A percentile compares a stretch with the other conserved stretches of the same genome.
Conservation (phyloP, 495 filamentous ascomycete genomes). For the Penicillium mononematosum region DNA sequence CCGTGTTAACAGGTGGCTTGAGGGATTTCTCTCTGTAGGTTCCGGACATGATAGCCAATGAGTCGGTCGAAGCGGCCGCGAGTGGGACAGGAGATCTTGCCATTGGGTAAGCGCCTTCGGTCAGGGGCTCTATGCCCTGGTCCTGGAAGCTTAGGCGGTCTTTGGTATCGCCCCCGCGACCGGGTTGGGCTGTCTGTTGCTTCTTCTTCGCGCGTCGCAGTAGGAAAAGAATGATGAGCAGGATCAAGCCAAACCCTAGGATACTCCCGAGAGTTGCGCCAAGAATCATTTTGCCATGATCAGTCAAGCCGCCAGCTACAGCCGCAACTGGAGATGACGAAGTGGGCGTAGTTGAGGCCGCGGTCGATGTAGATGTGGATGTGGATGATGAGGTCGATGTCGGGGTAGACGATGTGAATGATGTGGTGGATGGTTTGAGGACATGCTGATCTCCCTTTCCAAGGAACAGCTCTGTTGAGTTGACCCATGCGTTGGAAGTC, state of each 20-base stretch:
- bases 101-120: constrained; percentile 46
- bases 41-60: constrained; percentile 46
- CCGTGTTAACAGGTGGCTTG: constrained; percentile 27
- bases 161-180: constrained; percentile 53
- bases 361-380: constrained; percentile 36
- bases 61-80: constrained; percentile 49
- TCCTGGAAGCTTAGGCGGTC: constrained; percentile 64
- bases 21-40: constrained; percentile 40
- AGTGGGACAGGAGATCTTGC: constrained; percentile 40
- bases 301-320: constrained; percentile 33
- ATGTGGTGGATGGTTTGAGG: constrained; percentile 38
- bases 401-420: constrained; percentile 38
- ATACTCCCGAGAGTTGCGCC: constrained; percentile 78
- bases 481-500: constrained; percentile 74
- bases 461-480: constrained; percentile 65
- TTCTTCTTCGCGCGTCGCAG: constrained; percentile 61
- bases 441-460: constrained; percentile 41
- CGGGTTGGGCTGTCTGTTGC: constrained; percentile 48
- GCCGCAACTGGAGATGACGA: constrained; percentile 37
- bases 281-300: constrained; percentile 57
- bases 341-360: constrained; percentile 31
- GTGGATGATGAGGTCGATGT: constrained; percentile 44
- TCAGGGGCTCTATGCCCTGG: constrained; percentile 54
- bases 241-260: constrained; percentile 64
- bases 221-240: constrained; percentile 66